phyloP scores from a whole-genome alignment of 108 stramenopile species.

The Hondaea fermentalgiana region DNA sequence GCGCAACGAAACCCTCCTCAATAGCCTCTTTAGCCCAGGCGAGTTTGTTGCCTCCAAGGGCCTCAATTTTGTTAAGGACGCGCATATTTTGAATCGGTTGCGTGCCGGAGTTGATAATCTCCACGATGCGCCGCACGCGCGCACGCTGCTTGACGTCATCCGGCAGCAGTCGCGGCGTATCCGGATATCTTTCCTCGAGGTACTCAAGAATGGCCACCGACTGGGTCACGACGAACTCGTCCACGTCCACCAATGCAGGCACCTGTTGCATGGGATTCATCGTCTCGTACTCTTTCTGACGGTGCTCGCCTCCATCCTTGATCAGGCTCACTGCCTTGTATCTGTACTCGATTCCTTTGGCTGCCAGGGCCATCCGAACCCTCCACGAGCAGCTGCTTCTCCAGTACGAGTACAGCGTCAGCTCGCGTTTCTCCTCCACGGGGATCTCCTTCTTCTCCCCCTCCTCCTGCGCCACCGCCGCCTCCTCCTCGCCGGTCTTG shows the following conservation, averaged over 20 bases:
- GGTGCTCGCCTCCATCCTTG: conserved; percentile 15
- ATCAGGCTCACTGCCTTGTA: conserved; percentile 25
- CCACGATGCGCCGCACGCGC: background rate
- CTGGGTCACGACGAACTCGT: conserved; percentile 41
- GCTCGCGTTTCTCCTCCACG: background rate
- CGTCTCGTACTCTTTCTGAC: conserved; percentile 23
- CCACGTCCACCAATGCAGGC: conserved; percentile 39
- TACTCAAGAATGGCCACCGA: conserved; percentile 54
- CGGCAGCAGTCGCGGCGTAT: conserved; percentile 8
- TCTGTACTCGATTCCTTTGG: conserved; percentile 24
- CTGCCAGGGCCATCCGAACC: conserved; percentile 25
- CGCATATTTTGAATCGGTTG: conserved; percentile 32
- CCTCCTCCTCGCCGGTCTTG: background rate
- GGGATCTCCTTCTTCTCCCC: background rate
- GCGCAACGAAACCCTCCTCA: background rate
- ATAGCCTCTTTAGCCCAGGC: conserved; percentile 18
- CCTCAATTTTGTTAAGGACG: background rate
- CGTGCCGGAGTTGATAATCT: conserved; percentile 24
- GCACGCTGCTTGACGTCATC: background rate
- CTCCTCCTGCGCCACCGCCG: background rate
- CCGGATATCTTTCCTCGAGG: conserved; percentile 37
- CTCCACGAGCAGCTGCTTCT: conserved; percentile 29
- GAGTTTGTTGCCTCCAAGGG: background rate
- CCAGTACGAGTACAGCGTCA: conserved; percentile 29
- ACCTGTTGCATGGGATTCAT: conserved; percentile 54